These are phyloP conservation scores for Pinus albicaulis DNA, from an alignment of 75 land plant genomes.

Conservation along the genomic window DNA sequence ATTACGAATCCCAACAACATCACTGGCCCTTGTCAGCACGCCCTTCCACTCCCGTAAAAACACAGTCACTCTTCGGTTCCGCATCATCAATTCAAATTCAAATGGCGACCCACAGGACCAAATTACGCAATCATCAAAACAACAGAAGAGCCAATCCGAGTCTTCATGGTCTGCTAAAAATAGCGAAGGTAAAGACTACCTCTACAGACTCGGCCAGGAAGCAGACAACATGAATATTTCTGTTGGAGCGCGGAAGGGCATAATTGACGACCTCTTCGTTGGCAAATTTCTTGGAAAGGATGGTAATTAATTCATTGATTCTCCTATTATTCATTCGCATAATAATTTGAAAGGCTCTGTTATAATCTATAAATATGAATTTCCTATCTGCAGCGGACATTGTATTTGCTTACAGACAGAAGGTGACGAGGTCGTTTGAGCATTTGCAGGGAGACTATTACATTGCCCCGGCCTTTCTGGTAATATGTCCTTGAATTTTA, in stretches of 20 bases:
- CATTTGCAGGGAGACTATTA: conserved; percentile 91
- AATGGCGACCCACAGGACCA: too few relatives aligned
- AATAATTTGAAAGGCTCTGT: neutral
- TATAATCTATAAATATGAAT: neutral
- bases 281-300: conserved; percentile 91
- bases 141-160: conserved; percentile 12
- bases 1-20: too few relatives aligned
- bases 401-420: conserved; percentile 94
- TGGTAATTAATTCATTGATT: conserved; percentile 30
- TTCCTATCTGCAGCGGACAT: conserved; percentile 73
- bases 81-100: too few relatives aligned
- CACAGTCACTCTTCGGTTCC: too few relatives aligned
- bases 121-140: too few relatives aligned
- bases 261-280: conserved; percentile 79
- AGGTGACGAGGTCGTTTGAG: conserved; percentile 90
- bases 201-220: conserved; percentile 88
- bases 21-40: too few relatives aligned
- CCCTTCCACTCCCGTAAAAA: too few relatives aligned
- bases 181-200: conserved; percentile 74
- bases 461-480: conserved; percentile 13
- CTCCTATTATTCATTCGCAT: neutral
- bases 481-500: neutral
- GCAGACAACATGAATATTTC: conserved; percentile 87
- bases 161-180: conserved; percentile 94
- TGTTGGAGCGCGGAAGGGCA: conserved; percentile 83